Conservation (phyloP, 164 flowering plant genomes). For the Magnolia officinalis region DNA sequence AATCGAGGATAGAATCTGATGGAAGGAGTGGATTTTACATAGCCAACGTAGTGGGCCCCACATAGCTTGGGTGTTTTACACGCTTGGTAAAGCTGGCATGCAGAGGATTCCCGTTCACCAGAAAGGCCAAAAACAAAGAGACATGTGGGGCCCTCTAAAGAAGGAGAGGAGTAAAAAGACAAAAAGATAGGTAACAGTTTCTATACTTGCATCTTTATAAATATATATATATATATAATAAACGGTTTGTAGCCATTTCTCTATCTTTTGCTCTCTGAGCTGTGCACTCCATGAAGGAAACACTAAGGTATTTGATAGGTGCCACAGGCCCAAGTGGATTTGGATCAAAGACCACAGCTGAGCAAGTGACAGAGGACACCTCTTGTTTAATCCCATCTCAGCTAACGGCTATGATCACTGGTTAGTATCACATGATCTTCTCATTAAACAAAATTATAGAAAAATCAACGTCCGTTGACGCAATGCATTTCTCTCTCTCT, state of each 20-base stretch:
- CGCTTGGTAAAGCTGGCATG: too few relatives aligned
- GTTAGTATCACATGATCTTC: slow-evolving; percentile 28
- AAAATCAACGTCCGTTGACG: neutral
- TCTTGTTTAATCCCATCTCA: slow-evolving; percentile 27
- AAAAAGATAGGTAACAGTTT: neutral
- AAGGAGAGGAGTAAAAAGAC: slow-evolving; percentile 1
- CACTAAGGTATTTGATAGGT: slow-evolving; percentile 80
- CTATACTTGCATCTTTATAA: neutral
- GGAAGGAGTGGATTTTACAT: too few relatives aligned
- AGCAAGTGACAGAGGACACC: slow-evolving; percentile 56
- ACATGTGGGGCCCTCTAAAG: slow-evolving; percentile 5
- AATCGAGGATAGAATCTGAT: too few relatives aligned
- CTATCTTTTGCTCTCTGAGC: slow-evolving; percentile 1
- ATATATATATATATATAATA: too few relatives aligned
- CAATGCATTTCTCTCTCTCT: too few relatives aligned
- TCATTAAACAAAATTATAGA: too few relatives aligned
- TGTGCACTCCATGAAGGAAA: slow-evolving; percentile 59
- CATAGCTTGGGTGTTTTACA: too few relatives aligned
- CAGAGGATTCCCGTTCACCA: neutral
- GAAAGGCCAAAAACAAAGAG: neutral
- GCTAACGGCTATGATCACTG: slow-evolving; percentile 89
- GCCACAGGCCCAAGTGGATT: slow-evolving; percentile 88
- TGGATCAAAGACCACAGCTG: slow-evolving; percentile 94
- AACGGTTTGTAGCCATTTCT: neutral
- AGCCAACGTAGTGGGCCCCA: too few relatives aligned